phyloP scores from a whole-genome alignment of 768 basidiomycete genomes.

The Ephemerocybe angulata region DNA sequence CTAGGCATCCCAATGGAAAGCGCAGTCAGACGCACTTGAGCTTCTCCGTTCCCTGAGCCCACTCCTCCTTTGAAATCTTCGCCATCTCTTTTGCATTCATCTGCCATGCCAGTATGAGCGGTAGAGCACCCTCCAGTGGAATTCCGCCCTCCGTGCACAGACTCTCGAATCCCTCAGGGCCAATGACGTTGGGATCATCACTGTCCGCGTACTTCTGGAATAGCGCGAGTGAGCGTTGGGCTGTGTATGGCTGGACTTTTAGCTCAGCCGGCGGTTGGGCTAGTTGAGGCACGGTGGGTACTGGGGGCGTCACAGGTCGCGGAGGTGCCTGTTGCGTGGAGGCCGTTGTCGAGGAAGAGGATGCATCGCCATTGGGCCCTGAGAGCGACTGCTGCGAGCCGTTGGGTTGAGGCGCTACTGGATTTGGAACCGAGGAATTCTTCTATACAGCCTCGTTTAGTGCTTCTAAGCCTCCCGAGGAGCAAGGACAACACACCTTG shows the following conservation, averaged over 20 bases:
- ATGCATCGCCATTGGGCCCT: slow-evolving; percentile 1
- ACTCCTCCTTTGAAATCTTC: slow-evolving; percentile 65
- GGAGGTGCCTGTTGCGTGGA: background rate
- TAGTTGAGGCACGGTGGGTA: slow-evolving; percentile 15
- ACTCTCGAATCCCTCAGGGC: slow-evolving; percentile 67
- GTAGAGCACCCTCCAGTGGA: slow-evolving; percentile 67
- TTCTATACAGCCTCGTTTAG: too few relatives aligned
- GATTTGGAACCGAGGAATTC: too few relatives aligned
- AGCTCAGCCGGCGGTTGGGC: slow-evolving; percentile 13
- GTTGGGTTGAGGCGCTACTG: too few relatives aligned
- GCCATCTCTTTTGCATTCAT: slow-evolving; percentile 68
- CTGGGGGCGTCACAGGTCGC: background rate
- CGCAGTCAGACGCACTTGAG: slow-evolving; percentile 31
- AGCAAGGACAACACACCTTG: background rate
- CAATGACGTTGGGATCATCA: slow-evolving; percentile 58
- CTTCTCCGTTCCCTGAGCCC: slow-evolving; percentile 52
- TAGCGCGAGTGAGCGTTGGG: slow-evolving; percentile 46
- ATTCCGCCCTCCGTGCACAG: slow-evolving; percentile 70
- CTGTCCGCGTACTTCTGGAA: slow-evolving; percentile 60
- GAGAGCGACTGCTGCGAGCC: background rate
- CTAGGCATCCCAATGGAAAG: background rate
- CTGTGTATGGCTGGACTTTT: slow-evolving; percentile 45
- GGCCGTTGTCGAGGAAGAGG: slow-evolving; percentile 4
- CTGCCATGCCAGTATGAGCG: slow-evolving; percentile 76
- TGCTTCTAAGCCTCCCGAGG: background rate